Percentiles rank a stretch among this genome's conserved stretches.
phyloP scores from a whole-genome alignment of 2,329 filamentous ascomycete species.

The Aschersonia sp. region DNA sequence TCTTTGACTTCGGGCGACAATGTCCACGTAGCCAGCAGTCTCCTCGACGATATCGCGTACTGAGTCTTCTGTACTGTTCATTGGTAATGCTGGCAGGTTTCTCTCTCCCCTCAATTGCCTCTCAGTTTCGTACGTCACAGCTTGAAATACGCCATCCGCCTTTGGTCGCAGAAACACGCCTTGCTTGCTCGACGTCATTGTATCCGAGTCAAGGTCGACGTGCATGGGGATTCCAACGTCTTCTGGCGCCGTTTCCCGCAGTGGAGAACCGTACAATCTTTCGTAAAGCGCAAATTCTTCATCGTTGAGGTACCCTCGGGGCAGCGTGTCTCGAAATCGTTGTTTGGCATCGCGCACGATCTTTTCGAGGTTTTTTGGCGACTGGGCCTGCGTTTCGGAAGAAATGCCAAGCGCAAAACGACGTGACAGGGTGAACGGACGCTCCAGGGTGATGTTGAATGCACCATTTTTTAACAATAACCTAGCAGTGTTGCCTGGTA shows the following conservation, averaged over 20 bases:
- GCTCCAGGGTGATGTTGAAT: not conserved
- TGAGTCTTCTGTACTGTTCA: too few species aligned
- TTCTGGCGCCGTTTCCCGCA: constrained; percentile 44
- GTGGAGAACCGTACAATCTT: constrained; percentile 64
- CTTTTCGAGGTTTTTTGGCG: constrained; percentile 34
- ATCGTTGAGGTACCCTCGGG: constrained; percentile 51
- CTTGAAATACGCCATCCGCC: constrained; percentile 43
- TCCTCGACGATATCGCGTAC: constrained; percentile 8
- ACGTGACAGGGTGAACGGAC: not conserved
- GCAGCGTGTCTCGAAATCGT: constrained; percentile 63
- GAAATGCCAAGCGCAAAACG: not conserved
- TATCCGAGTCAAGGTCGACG: constrained; percentile 18
- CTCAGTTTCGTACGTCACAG: constrained; percentile 35
- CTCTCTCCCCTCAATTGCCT: constrained; percentile 3
- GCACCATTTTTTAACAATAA: too few species aligned
- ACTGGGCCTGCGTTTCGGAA: not conserved
- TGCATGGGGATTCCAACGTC: constrained; percentile 37
- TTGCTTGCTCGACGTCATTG: constrained; percentile 16
- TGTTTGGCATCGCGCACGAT: constrained; percentile 59
- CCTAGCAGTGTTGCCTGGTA: too few species aligned
- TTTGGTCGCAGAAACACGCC: constrained; percentile 37
- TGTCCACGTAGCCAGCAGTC: constrained; percentile 26
- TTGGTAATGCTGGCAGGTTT: constrained; percentile 1
- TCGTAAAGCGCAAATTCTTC: constrained; percentile 66
- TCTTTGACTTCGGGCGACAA: constrained; percentile 36